Evolutionary conservation across 1,284 basidiomycete species (phyloP), one percentile per base, ranked within the genome.

Genomic region (Rugosomyces carneus): DNA sequence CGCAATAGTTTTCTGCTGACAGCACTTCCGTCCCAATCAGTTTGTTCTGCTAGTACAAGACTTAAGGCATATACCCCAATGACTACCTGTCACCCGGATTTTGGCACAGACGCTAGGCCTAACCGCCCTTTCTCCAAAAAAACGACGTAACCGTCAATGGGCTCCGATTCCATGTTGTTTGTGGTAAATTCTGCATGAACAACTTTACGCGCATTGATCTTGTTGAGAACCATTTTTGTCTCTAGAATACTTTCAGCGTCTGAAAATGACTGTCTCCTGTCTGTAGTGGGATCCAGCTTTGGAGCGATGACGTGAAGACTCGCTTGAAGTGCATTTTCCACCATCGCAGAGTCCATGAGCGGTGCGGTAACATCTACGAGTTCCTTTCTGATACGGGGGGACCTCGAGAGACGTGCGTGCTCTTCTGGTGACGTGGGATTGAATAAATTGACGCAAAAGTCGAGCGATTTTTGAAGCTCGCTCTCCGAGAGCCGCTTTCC

Each of bases 391-490:
- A 70, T 50, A 35, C 53, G 56, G 10, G 53, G 52, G 23, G 56
- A 52, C 16, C 37, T 51, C 8, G 56, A 60, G 31, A 75, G 59
- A 10, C 62, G 64, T 43, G 66, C 64, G 42, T 74, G 75, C 43
- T 76, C 65, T 48, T 76, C 77, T 5, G 75, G 75, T 18, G 70
- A 65, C 3, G 74, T 78, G n/a, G 78, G 77, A 47, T 71, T 71
- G 60, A 77, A 78, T 16, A 78, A 65, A 48, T 74, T 75, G 29
- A 75, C 69, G 51, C 78, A 80, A 57, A 81, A 81, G 54, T 81
- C 76, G 2, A 81, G 66, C 4, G 78, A 77, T 42, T 68, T 73
- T 53, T 86, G 79, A 1, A 89, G 70, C 59, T 89, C 86, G 40
- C 68, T 70, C 61, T 84, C 84, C 1, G 81, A 82, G 21, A 88